Evolutionary conservation across 1,139 yeast species (phyloP).

Genomic region (Lodderomyces beijingensis): DNA sequence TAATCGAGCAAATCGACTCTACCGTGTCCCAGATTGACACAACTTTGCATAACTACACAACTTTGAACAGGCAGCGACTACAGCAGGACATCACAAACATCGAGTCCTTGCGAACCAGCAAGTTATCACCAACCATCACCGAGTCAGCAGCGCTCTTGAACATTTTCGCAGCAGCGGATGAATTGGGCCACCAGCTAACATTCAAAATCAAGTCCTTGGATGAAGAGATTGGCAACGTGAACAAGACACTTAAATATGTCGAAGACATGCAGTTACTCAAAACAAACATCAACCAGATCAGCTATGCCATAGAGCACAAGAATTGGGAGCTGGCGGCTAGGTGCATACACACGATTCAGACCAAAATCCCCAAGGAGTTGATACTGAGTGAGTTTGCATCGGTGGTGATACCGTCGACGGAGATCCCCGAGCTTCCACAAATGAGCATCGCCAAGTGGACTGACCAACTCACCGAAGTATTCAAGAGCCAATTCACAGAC

Average conservation of each 20-base stretch:
- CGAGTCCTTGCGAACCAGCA: conserved; percentile 38
- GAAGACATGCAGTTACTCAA: conserved; percentile 60
- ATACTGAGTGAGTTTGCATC: conserved; percentile 69
- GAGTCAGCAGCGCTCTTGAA: conserved; percentile 45
- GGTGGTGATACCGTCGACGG: conserved; percentile 84
- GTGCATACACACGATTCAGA: conserved; percentile 50
- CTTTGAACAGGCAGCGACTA: conserved; percentile 25
- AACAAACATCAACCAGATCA: conserved; percentile 61
- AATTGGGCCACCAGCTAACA: conserved; percentile 63
- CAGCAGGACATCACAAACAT: conserved; percentile 34
- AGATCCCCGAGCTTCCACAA: conserved; percentile 78
- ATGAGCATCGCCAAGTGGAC: conserved; percentile 57
- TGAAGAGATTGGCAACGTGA: conserved; percentile 65
- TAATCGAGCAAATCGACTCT: conserved; percentile 15
- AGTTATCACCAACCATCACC: conserved; percentile 32
- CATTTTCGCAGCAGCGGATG: conserved; percentile 57
- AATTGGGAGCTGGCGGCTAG: conserved; percentile 73
- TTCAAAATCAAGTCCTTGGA: conserved; percentile 67
- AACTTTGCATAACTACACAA: conserved; percentile 24
- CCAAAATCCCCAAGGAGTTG: conserved; percentile 49
- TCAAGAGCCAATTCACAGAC: conserved; percentile 57
- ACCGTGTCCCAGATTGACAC: conserved; percentile 12
- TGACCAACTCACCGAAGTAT: conserved; percentile 51
- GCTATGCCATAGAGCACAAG: conserved; percentile 60
- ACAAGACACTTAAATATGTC: conserved; percentile 61